Evolutionary conservation across 371 early-diverging fungal species (phyloP).

Genomic region (Neoconidiobolus thromboides): DNA sequence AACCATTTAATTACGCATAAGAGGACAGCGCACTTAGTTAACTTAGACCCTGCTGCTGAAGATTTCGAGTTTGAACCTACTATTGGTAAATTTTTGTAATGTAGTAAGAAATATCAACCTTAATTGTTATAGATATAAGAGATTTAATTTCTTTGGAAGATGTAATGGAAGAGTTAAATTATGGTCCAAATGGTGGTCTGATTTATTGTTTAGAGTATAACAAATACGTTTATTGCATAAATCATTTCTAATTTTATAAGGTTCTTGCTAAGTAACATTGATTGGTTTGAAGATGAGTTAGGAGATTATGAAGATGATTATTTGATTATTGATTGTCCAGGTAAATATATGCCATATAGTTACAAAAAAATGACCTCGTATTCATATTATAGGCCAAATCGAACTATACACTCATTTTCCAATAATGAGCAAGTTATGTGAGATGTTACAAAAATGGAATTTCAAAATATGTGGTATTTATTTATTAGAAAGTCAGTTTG

Average conservation of each 20-base stretch:
- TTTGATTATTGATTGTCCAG: constrained; percentile 98
- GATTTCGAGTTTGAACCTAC: constrained; percentile 80
- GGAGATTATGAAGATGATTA: constrained; percentile 86
- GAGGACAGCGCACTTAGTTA: constrained; percentile 78
- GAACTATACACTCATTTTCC: constrained; percentile 98
- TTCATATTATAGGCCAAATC: constrained; percentile 48
- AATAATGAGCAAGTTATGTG: constrained; percentile 70
- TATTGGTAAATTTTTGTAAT: constrained; percentile 25
- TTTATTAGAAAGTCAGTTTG: constrained; percentile 81
- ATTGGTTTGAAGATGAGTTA: constrained; percentile 89
- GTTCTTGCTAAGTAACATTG: constrained; percentile 81
- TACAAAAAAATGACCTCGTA: not conserved
- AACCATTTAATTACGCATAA: constrained; percentile 68
- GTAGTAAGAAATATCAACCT: not conserved
- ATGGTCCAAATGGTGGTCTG: constrained; percentile 98
- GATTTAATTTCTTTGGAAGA: constrained; percentile 93
- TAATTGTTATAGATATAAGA: constrained; percentile 51
- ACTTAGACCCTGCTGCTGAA: constrained; percentile 97
- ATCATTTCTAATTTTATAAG: constrained; percentile 9
- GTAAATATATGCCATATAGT: constrained; percentile 8
- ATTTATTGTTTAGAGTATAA: constrained; percentile 84
- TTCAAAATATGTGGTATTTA: constrained; percentile 80
- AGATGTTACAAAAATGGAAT: constrained; percentile 40
- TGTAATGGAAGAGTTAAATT: constrained; percentile 92
- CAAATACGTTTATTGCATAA: not conserved